phyloP scores from a whole-genome alignment of 2,329 filamentous ascomycete genomes.

The Ascochyta koolunga region DNA sequence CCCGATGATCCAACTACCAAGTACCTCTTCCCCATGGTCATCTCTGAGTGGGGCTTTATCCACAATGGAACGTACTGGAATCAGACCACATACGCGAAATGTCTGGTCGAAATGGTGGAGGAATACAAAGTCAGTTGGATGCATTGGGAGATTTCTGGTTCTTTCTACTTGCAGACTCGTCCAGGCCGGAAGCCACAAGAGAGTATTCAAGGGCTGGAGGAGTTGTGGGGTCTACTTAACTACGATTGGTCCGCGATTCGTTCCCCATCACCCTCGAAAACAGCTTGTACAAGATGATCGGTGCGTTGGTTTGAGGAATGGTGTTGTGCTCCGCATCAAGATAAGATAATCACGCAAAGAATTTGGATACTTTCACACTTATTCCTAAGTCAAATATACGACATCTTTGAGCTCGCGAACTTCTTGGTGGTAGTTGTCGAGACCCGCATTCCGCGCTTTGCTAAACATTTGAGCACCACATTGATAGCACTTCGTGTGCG shows the following conservation, averaged over 20 bases:
- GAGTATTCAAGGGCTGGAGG: constrained; percentile 37
- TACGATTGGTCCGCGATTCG: constrained; percentile 38
- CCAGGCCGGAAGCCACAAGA: constrained; percentile 30
- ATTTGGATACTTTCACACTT: too few species aligned
- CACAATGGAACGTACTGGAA: constrained; percentile 42
- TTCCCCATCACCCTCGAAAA: constrained; percentile 41
- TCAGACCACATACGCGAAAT: constrained; percentile 41
- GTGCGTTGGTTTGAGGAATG: constrained; percentile 22
- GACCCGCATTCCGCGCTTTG: too few species aligned
- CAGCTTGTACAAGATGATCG: constrained; percentile 42
- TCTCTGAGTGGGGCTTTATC: constrained; percentile 44
- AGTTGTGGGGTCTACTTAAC: constrained; percentile 40
- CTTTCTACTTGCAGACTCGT: constrained; percentile 49
- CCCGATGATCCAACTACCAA: constrained; percentile 35
- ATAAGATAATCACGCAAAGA: too few species aligned
- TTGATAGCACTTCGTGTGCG: too few species aligned
- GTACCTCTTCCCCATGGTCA: constrained; percentile 40
- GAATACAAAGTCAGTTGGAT: constrained; percentile 40
- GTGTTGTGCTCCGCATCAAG: background rate
- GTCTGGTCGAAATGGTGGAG: constrained; percentile 40
- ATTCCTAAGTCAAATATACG: too few species aligned
- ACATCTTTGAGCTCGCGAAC: too few species aligned
- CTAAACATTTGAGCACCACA: too few species aligned
- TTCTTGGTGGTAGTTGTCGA: too few species aligned
- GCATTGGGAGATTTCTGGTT: constrained; percentile 42